Conservation (phyloP, 2,329 filamentous ascomycete genomes). For the Cercospora nicotianae region DNA sequence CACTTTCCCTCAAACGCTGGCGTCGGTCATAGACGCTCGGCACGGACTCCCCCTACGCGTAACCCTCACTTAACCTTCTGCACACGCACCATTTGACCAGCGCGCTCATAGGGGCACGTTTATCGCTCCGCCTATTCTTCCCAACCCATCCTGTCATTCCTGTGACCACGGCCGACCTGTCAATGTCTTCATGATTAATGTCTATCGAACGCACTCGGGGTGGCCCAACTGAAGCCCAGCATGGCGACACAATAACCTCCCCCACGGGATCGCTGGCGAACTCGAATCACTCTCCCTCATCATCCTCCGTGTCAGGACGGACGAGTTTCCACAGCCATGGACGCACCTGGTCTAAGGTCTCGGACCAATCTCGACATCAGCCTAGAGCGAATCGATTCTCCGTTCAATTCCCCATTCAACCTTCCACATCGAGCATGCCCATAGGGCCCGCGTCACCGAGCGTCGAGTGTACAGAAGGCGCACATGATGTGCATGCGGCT, state of each 20-base stretch:
- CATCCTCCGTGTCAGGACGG: conserved; percentile 16
- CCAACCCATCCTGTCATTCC: background rate
- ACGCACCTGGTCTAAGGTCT: conserved; percentile 32
- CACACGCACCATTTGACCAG: background rate
- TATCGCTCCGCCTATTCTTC: background rate
- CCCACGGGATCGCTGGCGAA: conserved; percentile 23
- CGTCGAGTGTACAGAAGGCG: conserved; percentile 29
- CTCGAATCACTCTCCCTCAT: conserved; percentile 20
- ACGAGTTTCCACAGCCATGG: conserved; percentile 34
- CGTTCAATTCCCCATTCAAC: conserved; percentile 51
- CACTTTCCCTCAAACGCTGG: conserved; percentile 5
- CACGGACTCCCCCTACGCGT: conserved; percentile 5
- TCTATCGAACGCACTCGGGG: conserved; percentile 12
- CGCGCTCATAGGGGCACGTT: background rate
- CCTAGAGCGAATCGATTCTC: conserved; percentile 47
- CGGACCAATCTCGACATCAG: conserved; percentile 24
- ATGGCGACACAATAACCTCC: conserved; percentile 16
- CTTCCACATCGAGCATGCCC: conserved; percentile 35
- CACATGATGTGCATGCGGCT: conserved; percentile 16
- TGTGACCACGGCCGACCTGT: conserved; percentile 1
- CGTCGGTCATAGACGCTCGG: background rate
- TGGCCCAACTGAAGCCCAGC: conserved; percentile 21
- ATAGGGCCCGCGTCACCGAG: conserved; percentile 39
- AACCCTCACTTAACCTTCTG: background rate
- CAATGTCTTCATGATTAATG: conserved; percentile 21